Base-by-base conservation (phyloP, 1,284 basidiomycete species). In the Leccinum griseonigrum region DNA sequence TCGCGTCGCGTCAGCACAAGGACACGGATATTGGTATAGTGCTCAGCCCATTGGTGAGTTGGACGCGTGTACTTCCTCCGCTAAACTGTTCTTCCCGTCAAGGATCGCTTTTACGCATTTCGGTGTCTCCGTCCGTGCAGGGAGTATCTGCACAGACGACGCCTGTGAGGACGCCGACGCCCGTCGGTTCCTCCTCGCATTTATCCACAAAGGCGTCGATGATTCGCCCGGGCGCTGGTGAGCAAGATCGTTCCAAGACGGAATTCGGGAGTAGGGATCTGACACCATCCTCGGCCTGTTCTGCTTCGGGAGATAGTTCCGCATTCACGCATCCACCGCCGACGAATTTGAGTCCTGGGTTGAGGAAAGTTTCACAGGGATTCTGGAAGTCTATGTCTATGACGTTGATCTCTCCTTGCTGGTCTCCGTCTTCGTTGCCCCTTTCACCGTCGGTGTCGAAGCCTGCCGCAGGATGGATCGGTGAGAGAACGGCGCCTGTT, bases 351-450 rank as follows among this genome's bases (percentile, higher is more conserved):
- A 57, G 54, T 10, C 34, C 52, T 16, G 69, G 50, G 8, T 58
- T 71, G 29, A 61, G 64, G 14, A 72, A 63, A 56, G 66, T 72
- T 64, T 57, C 64, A 22, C 72, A 72, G 5, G 70, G 72, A n/a
- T 74, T 74, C 50, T 74, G 72, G 70, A 69, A 72, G 18, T 58
- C 69, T n/a, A 26, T 26, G 18, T 58, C 69, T n/a, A 36, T 63
- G 29, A 58, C 51, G 9, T 62, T 65, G 9, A 13, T 61, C 4
- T 73, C 69, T 8, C 69, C 71, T 26, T 70, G 57, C n/a, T 69
- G 61, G 18, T 71, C 68, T 14, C 67, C 55, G 26, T 69, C 68
- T 32, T 69, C 64, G 2, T 58, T 60, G 11, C 59, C 70, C 18
- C n/a, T 66, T 46, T 71, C 69, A 13, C 61, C 60, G 1, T 67